Base-by-base conservation (phyloP, 2,329 filamentous ascomycete species). In the Ceratocystis diversiconidia region DNA sequence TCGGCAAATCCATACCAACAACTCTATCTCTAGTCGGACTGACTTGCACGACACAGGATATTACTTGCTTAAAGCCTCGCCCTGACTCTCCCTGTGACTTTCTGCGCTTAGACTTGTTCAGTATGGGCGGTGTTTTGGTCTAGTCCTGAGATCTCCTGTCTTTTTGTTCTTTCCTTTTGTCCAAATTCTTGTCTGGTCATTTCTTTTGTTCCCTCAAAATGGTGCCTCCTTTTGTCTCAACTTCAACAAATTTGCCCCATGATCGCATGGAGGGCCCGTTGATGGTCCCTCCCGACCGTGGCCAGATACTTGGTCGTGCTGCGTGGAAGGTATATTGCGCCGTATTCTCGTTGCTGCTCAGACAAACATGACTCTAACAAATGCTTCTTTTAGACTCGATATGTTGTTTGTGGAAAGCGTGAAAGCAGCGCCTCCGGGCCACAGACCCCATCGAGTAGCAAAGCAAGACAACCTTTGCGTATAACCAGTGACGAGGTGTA, bases 71-170 rank as follows among this genome's bases (percentile, higher is more conserved):
- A 22, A 32, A n/a, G n/a, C 28, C 28, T 32, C 5, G 6, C 28
- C n/a, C 55, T 41, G 15, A 30, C 28, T n/a, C 32, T 36, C 55
- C 30, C 17, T n/a, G 55, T 36, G 30, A 1, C 12, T 15, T n/a
- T 28, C 32, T 36, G 55, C 28, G 4, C 7, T 59, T 59, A 28
- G 19, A 25, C 28, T 59, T 59, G 55, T 59, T 59, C 55, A 59
- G 3, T 59, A 59, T 59, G 55, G 80, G 82, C 65, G 85, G 82
- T 73, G 86, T 97, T 69, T 86, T 87, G 76, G 91, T 97, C 88
- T 96, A 79, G 79, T 88, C 78, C 60, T 50, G 22, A 55, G 52
- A 43, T 43, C 15, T 60, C 19, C 8, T 17, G 22, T 48, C 57
- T 36, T 59, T 43, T 52, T 3, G 15, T 62, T 62, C 32, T 25